Evolutionary conservation across 495 filamentous ascomycete genomes (phyloP).

Genomic region (Lentithecium fluviatile): DNA sequence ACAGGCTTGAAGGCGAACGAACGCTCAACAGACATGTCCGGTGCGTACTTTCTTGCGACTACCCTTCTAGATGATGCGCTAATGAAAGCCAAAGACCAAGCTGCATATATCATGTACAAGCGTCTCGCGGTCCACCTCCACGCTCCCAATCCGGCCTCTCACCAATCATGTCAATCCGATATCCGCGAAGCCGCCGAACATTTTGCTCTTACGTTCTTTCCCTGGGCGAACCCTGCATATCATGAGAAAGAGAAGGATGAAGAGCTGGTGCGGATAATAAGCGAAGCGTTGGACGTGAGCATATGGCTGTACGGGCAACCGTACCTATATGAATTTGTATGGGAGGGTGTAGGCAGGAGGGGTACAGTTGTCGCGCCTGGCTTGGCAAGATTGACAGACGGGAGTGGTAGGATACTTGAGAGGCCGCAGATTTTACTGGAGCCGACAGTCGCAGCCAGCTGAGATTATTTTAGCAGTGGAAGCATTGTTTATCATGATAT

Average conservation of each 20-base stretch:
- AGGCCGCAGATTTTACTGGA: slow-evolving; percentile 6
- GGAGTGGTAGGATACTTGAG: background rate
- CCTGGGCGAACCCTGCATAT: slow-evolving; percentile 22
- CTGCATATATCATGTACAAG: slow-evolving; percentile 26
- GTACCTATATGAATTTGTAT: slow-evolving; percentile 7
- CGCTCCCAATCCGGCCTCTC: background rate
- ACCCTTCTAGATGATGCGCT: background rate
- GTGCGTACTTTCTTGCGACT: background rate
- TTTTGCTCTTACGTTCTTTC: slow-evolving; percentile 29
- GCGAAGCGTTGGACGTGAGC: slow-evolving; percentile 14
- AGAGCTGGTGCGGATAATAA: slow-evolving; percentile 23
- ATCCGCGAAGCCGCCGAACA: slow-evolving; percentile 27
- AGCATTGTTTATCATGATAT: no score
- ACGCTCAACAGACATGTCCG: background rate
- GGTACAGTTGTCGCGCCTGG: slow-evolving; percentile 18
- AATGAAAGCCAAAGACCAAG: background rate
- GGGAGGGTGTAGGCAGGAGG: slow-evolving; percentile 15
- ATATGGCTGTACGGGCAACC: slow-evolving; percentile 24
- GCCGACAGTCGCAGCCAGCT: background rate
- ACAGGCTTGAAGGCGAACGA: slow-evolving; percentile 5
- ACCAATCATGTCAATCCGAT: background rate
- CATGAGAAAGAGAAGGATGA: slow-evolving; percentile 27
- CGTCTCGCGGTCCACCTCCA: slow-evolving; percentile 27
- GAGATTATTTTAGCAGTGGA: no score
- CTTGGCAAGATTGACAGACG: slow-evolving; percentile 3